Base-by-base conservation (phyloP, 257 asterid genomes). In the Scutellaria barbata region DNA sequence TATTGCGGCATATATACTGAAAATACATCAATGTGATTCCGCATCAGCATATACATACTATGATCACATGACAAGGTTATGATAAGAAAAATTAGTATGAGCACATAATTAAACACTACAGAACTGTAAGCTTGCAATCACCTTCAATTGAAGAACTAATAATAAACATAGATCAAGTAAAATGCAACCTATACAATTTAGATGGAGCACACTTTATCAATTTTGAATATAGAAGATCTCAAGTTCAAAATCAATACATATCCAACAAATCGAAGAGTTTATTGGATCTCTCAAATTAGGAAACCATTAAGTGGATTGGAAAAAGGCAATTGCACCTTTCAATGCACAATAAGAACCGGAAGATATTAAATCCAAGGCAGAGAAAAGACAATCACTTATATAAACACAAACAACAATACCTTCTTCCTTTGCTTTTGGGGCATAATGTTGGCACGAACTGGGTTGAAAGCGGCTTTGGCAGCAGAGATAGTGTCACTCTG, bases 401-500 rank as follows among this genome's bases (percentile, higher is more conserved):
- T 10, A 10, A 50, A 33, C 69, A 10, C 61, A 1, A 42, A 6
- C 57, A 56, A 37, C 22, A 39, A 9, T 42, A 94, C 99, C 93
- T 89, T 88, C 80, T 74, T 89, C 91, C 83, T 88, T 75, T 87
- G 97, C 80, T 69, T 89, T 60, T 89, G 96, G 50, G 98, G 96
- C 95, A 88, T 80, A 58, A 89, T 87, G 77, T 90, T 90, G 53
- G 88, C 85, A 30, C 95, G 89, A 47, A 87, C 92, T n/a, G 92
- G 92, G 54, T 87, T 73, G 71, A 87, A 84, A 85, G 93, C 96
- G 55, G 97, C 97, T 77, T 92, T 95, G 5, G 96, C 97, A 73
- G 90, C 99, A 47, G 98, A 87, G 60, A 89, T 84, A 48, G 96
- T 95, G 82, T 92, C 98, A 69, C 95, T 92, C 79, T 92, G 99